Conservation (phyloP, 2,329 filamentous ascomycete genomes). For the Fulvia fulva region DNA sequence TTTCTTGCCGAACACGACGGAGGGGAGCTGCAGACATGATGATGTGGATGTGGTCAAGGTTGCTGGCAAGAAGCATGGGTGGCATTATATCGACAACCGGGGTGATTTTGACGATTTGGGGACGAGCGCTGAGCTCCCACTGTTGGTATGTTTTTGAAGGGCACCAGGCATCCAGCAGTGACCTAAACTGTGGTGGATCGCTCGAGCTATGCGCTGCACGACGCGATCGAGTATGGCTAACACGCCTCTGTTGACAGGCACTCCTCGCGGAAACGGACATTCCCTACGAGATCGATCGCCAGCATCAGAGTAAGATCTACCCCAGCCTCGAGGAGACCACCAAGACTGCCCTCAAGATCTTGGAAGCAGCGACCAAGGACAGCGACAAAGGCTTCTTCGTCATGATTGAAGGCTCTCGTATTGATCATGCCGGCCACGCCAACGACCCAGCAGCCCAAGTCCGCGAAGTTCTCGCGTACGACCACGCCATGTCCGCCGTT, state of each 20-base stretch:
- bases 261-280: slow-evolving; percentile 80
- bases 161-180: too few relatives aligned
- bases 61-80: slow-evolving; percentile 69
- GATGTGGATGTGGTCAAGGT: slow-evolving; percentile 68
- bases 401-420: slow-evolving; percentile 95
- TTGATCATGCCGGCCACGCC: slow-evolving; percentile 81
- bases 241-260: too few relatives aligned
- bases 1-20: slow-evolving; percentile 78
- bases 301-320: slow-evolving; percentile 71
- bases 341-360: slow-evolving; percentile 69
- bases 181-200: too few relatives aligned
- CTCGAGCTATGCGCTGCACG: too few relatives aligned
- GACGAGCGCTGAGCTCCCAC: slow-evolving; percentile 69
- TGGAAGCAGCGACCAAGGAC: slow-evolving; percentile 75
- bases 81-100: slow-evolving; percentile 71
- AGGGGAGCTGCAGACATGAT: slow-evolving; percentile 78
- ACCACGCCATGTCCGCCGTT: slow-evolving; percentile 77
- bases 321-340: slow-evolving; percentile 92
- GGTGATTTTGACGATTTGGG: slow-evolving; percentile 67
- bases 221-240: too few relatives aligned
- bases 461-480: slow-evolving; percentile 91
- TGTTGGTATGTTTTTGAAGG: too few relatives aligned
- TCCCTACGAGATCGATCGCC: slow-evolving; percentile 89
- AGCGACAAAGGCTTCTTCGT: slow-evolving; percentile 94
- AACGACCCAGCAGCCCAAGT: slow-evolving; percentile 55